Base-by-base conservation (phyloP, 2,329 filamentous ascomycete genomes). In the Colletotrichum spaethianum region DNA sequence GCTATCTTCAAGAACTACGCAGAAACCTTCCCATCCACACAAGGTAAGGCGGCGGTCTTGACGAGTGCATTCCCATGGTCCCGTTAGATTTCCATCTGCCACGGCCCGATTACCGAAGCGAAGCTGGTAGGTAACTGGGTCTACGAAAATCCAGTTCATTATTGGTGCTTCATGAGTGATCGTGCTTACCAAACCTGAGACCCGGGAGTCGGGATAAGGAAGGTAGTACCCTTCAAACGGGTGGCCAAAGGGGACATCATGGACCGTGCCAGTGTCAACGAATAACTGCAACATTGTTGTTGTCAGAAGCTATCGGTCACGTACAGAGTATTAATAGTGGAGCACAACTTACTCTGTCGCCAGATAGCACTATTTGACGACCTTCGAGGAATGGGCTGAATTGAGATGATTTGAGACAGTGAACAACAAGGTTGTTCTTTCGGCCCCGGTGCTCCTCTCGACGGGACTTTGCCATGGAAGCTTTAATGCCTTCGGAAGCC, bases 201-300 rank as follows among this genome's bases (percentile, higher is more conserved):
- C 82, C 33, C 78, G 69, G n/a, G 82, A 75, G 26, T 88, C 88
- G 4, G 89, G 88, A 73, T 90, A 90, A 1, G 88, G 87, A 18
- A 90, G 80, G 74, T 85, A 90, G 75, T 91, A 90, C 26, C 88
- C 89, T 3, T 86, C 83, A 74, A 89, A 90, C 0, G 86, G 84
- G 75, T 90, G 87, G 4, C 86, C 84, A 60, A 80, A 79, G 2
- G 74, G 77, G 57, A 77, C 72, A 67, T 76, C 76, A 55, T 74
- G 76, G 46, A 77, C 73, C 72, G 76, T 72, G 48, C 78, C 80
- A 14, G 83, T 86, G 63, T 86, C 87, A 26, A 88, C 83, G 74
- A 86, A 88, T 16, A 88, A 77, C 80, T 84, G 40, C 8, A 42
- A n/a, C 6, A 26, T 28, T 6, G 8, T 7, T 1, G 5, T 23